These are phyloP conservation scores for Aspergillus ochraceus DNA, from an alignment of 2,329 filamentous ascomycete species.

Conservation along the genomic window DNA sequence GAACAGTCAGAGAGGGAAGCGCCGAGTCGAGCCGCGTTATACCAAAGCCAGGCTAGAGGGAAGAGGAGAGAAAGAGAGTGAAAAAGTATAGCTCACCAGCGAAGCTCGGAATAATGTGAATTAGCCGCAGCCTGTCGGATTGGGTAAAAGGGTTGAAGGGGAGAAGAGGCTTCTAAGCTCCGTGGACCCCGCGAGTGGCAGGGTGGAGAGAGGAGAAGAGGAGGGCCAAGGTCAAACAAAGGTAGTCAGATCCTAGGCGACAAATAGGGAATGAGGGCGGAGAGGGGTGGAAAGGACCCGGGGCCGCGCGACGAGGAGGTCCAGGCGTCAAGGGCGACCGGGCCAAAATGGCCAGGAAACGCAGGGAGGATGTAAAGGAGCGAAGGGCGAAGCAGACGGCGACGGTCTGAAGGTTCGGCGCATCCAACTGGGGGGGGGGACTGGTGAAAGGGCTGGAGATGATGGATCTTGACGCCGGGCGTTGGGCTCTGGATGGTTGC, in stretches of 20 bases:
- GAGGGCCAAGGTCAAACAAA: slow-evolving; percentile 1
- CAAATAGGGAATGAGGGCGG: slow-evolving; percentile 26
- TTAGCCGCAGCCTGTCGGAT: neutral
- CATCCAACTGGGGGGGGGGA: slow-evolving; percentile 3
- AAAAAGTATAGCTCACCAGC: slow-evolving; percentile 3
- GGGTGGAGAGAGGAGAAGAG: neutral
- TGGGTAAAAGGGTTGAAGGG: neutral
- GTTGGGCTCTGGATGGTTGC: slow-evolving; percentile 38
- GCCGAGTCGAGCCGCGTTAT: neutral
- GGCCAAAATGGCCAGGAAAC: slow-evolving; percentile 1
- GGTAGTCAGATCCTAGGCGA: slow-evolving; percentile 19
- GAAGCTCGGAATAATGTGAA: neutral
- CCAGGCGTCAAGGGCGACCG: slow-evolving; percentile 12
- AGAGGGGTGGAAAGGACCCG: slow-evolving; percentile 30
- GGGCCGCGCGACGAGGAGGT: slow-evolving; percentile 20
- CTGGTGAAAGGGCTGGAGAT: slow-evolving; percentile 13
- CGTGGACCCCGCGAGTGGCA: neutral
- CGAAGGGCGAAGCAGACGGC: neutral
- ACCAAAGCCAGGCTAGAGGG: neutral
- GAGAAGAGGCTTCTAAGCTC: neutral
- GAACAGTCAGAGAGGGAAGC: slow-evolving; percentile 1
- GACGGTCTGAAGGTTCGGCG: neutral
- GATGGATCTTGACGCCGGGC: slow-evolving; percentile 33
- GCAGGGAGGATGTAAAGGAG: neutral
- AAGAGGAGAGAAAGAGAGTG: neutral